Conservation (phyloP, 1,284 basidiomycete genomes). For the Earliella scabrosa region DNA sequence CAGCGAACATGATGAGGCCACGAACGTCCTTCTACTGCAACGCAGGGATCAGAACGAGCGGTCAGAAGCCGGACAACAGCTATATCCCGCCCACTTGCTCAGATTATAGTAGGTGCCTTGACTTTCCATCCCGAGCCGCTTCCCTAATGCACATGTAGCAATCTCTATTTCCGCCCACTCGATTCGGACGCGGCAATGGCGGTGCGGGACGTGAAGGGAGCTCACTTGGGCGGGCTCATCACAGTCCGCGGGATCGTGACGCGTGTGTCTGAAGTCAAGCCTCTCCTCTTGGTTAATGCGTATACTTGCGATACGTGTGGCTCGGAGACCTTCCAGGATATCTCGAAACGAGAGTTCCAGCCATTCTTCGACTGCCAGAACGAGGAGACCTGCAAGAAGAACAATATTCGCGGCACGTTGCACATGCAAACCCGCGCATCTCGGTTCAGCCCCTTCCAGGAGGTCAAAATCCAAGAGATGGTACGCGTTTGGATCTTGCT, state of each 20-base stretch:
- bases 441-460: constrained; percentile 98
- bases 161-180: constrained; percentile 92
- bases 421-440: constrained; percentile 98
- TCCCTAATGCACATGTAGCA: constrained; percentile 54
- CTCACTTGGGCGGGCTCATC: constrained; percentile 89
- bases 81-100: constrained; percentile 90
- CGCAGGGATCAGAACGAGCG: constrained; percentile 86
- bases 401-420: constrained; percentile 88
- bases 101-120: constrained; percentile 84
- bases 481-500: constrained; percentile 43
- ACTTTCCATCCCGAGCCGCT: background rate
- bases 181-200: constrained; percentile 78
- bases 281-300: constrained; percentile 95
- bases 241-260: constrained; percentile 98
- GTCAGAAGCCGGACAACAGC: constrained; percentile 67
- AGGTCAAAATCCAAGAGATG: constrained; percentile 99
- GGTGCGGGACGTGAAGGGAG: constrained; percentile 89
- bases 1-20: constrained; percentile 87
- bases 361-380: constrained; percentile 91
- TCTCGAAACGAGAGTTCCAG: constrained; percentile 90
- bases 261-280: constrained; percentile 98
- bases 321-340: constrained; percentile 98
- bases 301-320: constrained; percentile 99
- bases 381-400: constrained; percentile 81
- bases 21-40: constrained; percentile 95